phyloP scores from a whole-genome alignment of 495 filamentous ascomycete genomes.

The Ramalina peruviana region DNA sequence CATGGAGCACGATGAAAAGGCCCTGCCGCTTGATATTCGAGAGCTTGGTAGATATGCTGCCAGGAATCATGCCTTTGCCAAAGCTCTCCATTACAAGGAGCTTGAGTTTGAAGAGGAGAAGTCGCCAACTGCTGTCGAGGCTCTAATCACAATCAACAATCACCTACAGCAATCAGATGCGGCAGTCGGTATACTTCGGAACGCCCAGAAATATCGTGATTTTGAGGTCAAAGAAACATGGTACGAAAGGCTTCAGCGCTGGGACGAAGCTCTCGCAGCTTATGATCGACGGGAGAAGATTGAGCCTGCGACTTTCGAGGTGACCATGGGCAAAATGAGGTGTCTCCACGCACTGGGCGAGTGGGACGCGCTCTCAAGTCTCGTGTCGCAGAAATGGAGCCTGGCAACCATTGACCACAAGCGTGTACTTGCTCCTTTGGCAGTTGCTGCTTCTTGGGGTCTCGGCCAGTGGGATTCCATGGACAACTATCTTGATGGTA shows the following conservation, averaged over 20 bases:
- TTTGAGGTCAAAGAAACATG: constrained; percentile 92
- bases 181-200: constrained; percentile 88
- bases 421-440: constrained; percentile 76
- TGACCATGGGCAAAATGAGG: constrained; percentile 98
- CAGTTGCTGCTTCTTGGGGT: constrained; percentile 95
- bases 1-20: constrained; percentile 99
- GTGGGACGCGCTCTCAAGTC: constrained; percentile 78
- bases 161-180: constrained; percentile 95
- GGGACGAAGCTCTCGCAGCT: constrained; percentile 92
- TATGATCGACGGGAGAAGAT: constrained; percentile 67
- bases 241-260: constrained; percentile 96
- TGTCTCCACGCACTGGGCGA: constrained; percentile 94
- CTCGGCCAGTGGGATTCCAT: constrained; percentile 92
- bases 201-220: constrained; percentile 87
- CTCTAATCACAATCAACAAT: constrained; percentile 96
- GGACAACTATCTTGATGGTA: constrained; percentile 88
- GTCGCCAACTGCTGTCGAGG: constrained; percentile 88
- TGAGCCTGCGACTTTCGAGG: constrained; percentile 66
- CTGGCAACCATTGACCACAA: constrained; percentile 73
- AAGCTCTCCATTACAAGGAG: constrained; percentile 97
- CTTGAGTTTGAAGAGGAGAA: constrained; percentile 96
- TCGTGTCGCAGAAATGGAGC: constrained; percentile 87
- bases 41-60: constrained; percentile 83
- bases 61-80: constrained; percentile 93
- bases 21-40: constrained; percentile 90